These are phyloP conservation scores for Cucumis melo DNA, from an alignment of 306 rosid species.

Conservation along the genomic window DNA sequence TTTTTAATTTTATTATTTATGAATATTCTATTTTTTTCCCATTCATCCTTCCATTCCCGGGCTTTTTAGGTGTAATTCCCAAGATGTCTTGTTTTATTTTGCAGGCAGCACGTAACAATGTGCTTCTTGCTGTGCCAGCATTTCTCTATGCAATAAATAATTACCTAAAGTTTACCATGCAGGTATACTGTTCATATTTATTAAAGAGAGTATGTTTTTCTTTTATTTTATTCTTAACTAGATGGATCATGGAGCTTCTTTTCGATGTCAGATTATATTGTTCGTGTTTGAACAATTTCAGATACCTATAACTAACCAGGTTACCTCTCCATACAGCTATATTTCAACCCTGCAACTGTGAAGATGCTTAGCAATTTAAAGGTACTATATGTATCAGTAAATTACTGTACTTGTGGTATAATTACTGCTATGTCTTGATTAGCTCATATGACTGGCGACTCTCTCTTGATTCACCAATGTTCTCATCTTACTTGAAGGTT, in stretches of 20 bases:
- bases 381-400: slow-evolving; percentile 32
- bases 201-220: neutral
- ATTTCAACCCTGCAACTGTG: slow-evolving; percentile 97
- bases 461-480: neutral
- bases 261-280: neutral
- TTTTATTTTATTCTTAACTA: neutral
- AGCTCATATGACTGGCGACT: neutral
- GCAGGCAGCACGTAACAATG: slow-evolving; percentile 96
- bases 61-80: neutral
- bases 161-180: slow-evolving; percentile 96
- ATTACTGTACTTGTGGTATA: neutral
- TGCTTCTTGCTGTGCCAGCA: slow-evolving; percentile 96
- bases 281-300: neutral
- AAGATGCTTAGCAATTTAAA: slow-evolving; percentile 99
- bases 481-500: neutral
- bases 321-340: slow-evolving; percentile 55
- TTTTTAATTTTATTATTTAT: too few species aligned
- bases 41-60: too few species aligned
- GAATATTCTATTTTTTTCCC: too few species aligned
- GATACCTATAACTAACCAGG: neutral
- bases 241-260: neutral
- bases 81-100: slow-evolving; percentile 14
- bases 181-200: slow-evolving; percentile 32
- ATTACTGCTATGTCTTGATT: neutral
- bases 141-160: slow-evolving; percentile 88